Conservation (phyloP, 148 eudicot species). For the Limonium bicolor region DNA sequence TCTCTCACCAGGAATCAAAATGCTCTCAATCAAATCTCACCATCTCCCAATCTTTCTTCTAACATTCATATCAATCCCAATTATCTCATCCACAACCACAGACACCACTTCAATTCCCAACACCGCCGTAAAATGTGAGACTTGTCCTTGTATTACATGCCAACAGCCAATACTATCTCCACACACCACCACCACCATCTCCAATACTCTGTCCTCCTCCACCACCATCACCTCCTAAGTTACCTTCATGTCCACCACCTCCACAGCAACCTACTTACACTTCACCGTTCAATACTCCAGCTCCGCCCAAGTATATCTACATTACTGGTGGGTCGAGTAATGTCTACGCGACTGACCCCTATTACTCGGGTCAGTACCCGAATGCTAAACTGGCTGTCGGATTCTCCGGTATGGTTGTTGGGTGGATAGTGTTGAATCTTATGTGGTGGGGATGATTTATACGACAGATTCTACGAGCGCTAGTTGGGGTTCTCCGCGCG, state of each 20-base stretch:
- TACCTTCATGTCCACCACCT: neutral
- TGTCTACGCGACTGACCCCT: conserved; percentile 3
- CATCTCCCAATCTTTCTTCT: neutral
- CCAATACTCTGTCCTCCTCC: conserved; percentile 26
- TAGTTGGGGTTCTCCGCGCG: too few relatives aligned
- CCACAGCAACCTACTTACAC: neutral
- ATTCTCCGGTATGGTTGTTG: too few relatives aligned
- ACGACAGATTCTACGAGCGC: too few relatives aligned
- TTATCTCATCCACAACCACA: neutral
- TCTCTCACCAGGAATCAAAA: too few relatives aligned
- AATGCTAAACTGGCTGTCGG: too few relatives aligned
- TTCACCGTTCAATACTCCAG: conserved; percentile 2
- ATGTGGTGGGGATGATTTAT: too few relatives aligned
- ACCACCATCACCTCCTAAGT: conserved; percentile 7
- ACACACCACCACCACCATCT: neutral
- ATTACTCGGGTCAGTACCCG: conserved; percentile 10
- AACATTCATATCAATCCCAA: conserved; percentile 11
- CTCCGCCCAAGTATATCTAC: neutral
- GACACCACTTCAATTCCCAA: neutral
- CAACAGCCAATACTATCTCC: neutral
- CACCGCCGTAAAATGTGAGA: conserved; percentile 1
- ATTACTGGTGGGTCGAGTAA: neutral
- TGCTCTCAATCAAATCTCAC: too few relatives aligned
- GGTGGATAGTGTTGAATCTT: too few relatives aligned
- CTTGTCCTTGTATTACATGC: conserved; percentile 28